phyloP scores from a whole-genome alignment of 1,284 basidiomycete species.

The Phaffia rhodozyma region DNA sequence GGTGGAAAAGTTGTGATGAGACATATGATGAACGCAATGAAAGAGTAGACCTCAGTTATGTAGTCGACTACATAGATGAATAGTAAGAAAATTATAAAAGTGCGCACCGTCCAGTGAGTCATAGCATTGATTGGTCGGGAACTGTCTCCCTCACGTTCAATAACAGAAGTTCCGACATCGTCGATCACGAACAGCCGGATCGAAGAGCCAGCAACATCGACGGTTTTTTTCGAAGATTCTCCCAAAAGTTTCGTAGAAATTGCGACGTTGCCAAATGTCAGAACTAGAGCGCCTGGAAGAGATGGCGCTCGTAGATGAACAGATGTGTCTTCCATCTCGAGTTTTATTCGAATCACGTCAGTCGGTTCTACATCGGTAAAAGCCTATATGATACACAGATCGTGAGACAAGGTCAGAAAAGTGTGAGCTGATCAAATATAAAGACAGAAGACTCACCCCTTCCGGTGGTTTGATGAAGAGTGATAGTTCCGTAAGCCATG shows the following conservation, averaged over 20 bases:
- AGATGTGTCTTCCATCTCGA: conserved; percentile 59
- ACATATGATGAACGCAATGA: neutral
- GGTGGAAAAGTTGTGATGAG: neutral
- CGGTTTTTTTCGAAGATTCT: conserved; percentile 45
- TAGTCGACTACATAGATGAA: neutral
- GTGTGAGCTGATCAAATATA: neutral
- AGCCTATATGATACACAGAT: conserved; percentile 41
- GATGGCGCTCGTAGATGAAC: conserved; percentile 49
- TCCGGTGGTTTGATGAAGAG: conserved; percentile 71
- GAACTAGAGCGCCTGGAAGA: conserved; percentile 51
- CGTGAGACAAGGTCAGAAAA: neutral
- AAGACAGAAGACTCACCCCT: conserved; percentile 46
- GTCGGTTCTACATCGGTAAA: conserved; percentile 89
- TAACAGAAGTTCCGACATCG: conserved; percentile 36
- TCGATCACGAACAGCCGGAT: conserved; percentile 51
- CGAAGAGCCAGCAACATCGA: conserved; percentile 43
- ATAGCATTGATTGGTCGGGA: conserved; percentile 31
- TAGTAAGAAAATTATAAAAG: neutral
- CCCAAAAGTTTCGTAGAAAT: conserved; percentile 61
- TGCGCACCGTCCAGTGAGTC: conserved; percentile 57
- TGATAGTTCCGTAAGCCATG: conserved; percentile 53
- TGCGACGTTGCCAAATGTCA: conserved; percentile 53
- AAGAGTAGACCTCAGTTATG: neutral
- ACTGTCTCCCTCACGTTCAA: conserved; percentile 17
- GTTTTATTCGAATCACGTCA: conserved; percentile 60